These are phyloP conservation scores for Cryphonectria carpinicola DNA, from an alignment of 2,329 filamentous ascomycete genomes.

Conservation along the genomic window DNA sequence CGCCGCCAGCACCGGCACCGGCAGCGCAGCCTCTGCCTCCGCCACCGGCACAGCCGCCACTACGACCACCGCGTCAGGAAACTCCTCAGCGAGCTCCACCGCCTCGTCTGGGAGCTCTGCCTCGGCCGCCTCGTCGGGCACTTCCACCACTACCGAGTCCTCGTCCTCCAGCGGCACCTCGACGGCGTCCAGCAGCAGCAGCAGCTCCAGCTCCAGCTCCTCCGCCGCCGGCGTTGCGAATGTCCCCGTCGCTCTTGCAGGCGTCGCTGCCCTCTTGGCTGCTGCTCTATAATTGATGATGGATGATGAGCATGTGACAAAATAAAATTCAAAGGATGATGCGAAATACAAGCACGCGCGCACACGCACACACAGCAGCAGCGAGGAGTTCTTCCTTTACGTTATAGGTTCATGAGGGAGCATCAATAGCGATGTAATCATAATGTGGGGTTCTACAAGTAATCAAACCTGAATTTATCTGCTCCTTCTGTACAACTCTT, in stretches of 20 bases:
- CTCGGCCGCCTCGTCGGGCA: not conserved
- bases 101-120: not conserved
- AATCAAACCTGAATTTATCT: not conserved
- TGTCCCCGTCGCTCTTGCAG: constrained; percentile 4
- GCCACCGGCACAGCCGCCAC: not conserved
- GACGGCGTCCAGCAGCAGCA: constrained; percentile 8
- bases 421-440: constrained; percentile 1
- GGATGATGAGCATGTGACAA: not conserved
- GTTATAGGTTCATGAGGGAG: not conserved
- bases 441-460: constrained; percentile 11
- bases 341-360: not conserved
- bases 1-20: not conserved
- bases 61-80: not conserved
- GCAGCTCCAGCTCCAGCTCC: constrained; percentile 14
- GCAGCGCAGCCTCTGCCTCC: not conserved
- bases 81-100: not conserved
- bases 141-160: not conserved
- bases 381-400: not conserved
- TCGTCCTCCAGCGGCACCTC: not conserved
- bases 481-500: not conserved
- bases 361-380: not conserved
- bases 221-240: constrained; percentile 8
- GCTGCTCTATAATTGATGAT: constrained; percentile 13
- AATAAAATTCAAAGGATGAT: not conserved
- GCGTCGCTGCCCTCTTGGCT: constrained; percentile 13